These are phyloP conservation scores for Pleurotus eryngii DNA, from an alignment of 768 basidiomycete species.

Conservation along the genomic window DNA sequence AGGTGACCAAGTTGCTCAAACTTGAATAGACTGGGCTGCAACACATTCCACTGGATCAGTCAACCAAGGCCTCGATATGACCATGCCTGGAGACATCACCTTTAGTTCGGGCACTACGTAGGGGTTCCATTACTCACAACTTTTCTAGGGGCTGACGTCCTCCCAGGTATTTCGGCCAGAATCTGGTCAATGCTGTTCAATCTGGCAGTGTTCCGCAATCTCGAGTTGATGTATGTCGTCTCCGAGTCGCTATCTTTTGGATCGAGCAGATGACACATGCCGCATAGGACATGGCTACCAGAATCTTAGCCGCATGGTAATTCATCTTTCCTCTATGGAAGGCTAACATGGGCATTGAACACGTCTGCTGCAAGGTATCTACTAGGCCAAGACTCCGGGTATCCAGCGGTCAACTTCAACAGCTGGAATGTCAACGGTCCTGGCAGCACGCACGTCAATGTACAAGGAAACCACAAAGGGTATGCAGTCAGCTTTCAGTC, in stretches of 20 bases:
- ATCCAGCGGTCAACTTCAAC: constrained; percentile 61
- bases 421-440: constrained; percentile 37
- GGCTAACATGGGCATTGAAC: background rate
- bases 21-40: constrained; percentile 56
- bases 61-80: constrained; percentile 67
- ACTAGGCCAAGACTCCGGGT: constrained; percentile 53
- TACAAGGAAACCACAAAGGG: constrained; percentile 55
- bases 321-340: background rate
- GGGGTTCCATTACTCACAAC: background rate
- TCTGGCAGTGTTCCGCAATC: constrained; percentile 55
- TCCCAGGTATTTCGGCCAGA: constrained; percentile 55
- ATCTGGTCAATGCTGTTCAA: constrained; percentile 55
- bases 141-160: background rate
- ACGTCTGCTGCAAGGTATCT: constrained; percentile 29
- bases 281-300: constrained; percentile 60
- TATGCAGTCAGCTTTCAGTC: constrained; percentile 11
- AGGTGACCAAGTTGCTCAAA: background rate
- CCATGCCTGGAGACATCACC: constrained; percentile 62
- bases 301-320: constrained; percentile 66
- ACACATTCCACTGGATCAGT: constrained; percentile 56
- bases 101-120: constrained; percentile 38
- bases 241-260: constrained; percentile 1
- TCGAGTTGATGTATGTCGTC: constrained; percentile 50
- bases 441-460: constrained; percentile 47
- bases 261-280: background rate